Evolutionary conservation across 139 green algal genomes (phyloP).

Genomic region (Chara braunii): DNA sequence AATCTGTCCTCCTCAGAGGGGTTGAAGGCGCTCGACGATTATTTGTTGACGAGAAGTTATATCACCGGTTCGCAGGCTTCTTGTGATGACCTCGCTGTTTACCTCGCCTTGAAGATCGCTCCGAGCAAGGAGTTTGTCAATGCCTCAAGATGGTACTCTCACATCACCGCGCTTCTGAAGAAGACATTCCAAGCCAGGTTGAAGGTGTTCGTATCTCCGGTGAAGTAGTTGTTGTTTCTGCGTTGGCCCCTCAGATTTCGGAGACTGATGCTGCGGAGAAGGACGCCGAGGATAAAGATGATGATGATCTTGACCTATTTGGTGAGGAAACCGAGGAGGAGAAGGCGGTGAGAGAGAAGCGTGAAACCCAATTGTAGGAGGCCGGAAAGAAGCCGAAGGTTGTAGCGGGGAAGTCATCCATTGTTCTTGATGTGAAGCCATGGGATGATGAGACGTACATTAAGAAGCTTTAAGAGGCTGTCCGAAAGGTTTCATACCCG

Average conservation of each 20-base stretch:
- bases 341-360: constrained; percentile 43
- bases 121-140: constrained; percentile 44
- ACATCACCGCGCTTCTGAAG: constrained; percentile 57
- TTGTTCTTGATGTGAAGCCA: constrained; percentile 62
- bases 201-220: no score
- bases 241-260: no score
- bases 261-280: no score
- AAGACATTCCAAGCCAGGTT: no score
- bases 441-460: constrained; percentile 62
- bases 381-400: constrained; percentile 40
- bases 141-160: constrained; percentile 54
- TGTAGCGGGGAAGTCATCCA: constrained; percentile 51
- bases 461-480: constrained; percentile 48
- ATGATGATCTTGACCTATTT: constrained; percentile 60
- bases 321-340: constrained; percentile 61
- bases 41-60: constrained; percentile 54
- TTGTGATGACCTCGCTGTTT: constrained; percentile 55
- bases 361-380: constrained; percentile 28
- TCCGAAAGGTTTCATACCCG: constrained; percentile 49
- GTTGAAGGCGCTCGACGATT: constrained; percentile 50
- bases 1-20: constrained; percentile 21
- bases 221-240: no score
- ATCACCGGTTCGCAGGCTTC: constrained; percentile 58
- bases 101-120: constrained; percentile 38
- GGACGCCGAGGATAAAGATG: constrained; percentile 49